A percentile compares a stretch with the other conserved stretches of the same genome.
Evolutionary conservation across 2,329 filamentous ascomycete species (phyloP).

Genomic region (Colletotrichum sp.): DNA sequence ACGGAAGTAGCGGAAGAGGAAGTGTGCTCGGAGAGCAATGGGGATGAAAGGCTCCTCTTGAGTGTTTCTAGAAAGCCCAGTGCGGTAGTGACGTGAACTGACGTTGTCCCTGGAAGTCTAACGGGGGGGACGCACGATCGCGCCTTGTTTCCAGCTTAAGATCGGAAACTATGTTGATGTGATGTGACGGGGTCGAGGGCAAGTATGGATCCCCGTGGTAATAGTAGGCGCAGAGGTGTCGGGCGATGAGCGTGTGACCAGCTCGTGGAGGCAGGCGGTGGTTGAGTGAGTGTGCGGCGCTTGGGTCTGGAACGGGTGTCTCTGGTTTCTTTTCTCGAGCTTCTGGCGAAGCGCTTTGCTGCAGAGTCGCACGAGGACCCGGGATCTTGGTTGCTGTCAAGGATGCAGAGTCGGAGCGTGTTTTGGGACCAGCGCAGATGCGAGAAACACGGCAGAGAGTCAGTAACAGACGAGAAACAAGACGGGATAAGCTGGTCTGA

Average conservation of each 20-base stretch:
- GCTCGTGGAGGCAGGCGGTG: background rate
- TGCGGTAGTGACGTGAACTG: constrained; percentile 12
- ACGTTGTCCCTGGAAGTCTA: constrained; percentile 1
- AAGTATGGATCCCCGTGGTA: background rate
- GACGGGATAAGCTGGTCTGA: constrained; percentile 20
- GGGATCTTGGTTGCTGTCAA: constrained; percentile 20
- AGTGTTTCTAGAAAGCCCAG: constrained; percentile 12
- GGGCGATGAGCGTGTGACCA: constrained; percentile 4
- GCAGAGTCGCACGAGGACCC: constrained; percentile 17
- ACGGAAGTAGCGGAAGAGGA: background rate
- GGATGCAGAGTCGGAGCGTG: constrained; percentile 18
- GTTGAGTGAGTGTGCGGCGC: background rate
- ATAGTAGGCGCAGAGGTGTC: background rate
- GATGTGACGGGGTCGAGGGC: constrained; percentile 2
- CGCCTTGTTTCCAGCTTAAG: constrained; percentile 16
- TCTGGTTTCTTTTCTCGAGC: background rate
- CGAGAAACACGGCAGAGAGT: constrained; percentile 4
- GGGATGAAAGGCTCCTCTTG: constrained; percentile 9
- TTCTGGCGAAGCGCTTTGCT: background rate
- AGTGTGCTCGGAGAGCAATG: background rate
- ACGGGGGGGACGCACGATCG: background rate
- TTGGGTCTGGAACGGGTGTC: background rate
- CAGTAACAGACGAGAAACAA: constrained; percentile 4
- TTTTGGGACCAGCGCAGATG: constrained; percentile 16
- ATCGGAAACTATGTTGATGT: constrained; percentile 16